Evolutionary conservation across 208 protist genomes (phyloP).

Genomic region (Angomonas ambiguus): DNA sequence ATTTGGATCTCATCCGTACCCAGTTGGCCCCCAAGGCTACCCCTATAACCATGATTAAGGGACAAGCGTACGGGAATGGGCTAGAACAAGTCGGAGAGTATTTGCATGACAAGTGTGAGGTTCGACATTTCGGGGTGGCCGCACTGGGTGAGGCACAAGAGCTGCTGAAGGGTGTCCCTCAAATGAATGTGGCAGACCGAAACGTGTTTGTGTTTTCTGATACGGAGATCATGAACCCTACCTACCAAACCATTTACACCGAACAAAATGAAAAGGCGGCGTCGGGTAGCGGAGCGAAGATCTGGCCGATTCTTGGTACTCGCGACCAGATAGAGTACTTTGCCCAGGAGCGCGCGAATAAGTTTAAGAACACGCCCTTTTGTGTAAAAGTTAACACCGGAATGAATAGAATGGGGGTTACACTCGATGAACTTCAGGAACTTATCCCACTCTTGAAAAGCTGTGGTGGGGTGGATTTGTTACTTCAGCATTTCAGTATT

Average conservation of each 20-base stretch:
- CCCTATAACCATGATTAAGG: slow-evolving; percentile 55
- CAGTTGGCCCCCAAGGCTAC: slow-evolving; percentile 35
- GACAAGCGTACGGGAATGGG: slow-evolving; percentile 49
- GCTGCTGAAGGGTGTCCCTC: slow-evolving; percentile 20
- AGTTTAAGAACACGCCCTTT: slow-evolving; percentile 36
- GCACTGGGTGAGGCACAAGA: slow-evolving; percentile 42
- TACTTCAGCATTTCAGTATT: slow-evolving; percentile 52
- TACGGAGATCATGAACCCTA: slow-evolving; percentile 40
- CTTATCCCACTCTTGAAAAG: slow-evolving; percentile 30
- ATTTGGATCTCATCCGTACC: slow-evolving; percentile 32
- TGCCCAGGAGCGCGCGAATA: slow-evolving; percentile 22
- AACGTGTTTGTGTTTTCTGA: slow-evolving; percentile 45
- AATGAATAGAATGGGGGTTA: slow-evolving; percentile 49
- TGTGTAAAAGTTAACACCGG: slow-evolving; percentile 50
- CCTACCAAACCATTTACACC: slow-evolving; percentile 27
- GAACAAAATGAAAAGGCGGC: slow-evolving; percentile 31
- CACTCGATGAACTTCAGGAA: slow-evolving; percentile 25
- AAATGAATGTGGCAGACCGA: slow-evolving; percentile 13
- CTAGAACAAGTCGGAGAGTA: slow-evolving; percentile 34
- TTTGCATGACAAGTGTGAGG: slow-evolving; percentile 24
- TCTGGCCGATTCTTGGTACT: slow-evolving; percentile 32
- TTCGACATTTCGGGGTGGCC: slow-evolving; percentile 43
- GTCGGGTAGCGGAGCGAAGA: slow-evolving; percentile 18
- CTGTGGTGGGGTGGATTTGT: slow-evolving; percentile 34
- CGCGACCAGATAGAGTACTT: slow-evolving; percentile 34